Evolutionary conservation across 2,329 filamentous ascomycete species (phyloP).

Genomic region (Madurella mycetomatis): DNA sequence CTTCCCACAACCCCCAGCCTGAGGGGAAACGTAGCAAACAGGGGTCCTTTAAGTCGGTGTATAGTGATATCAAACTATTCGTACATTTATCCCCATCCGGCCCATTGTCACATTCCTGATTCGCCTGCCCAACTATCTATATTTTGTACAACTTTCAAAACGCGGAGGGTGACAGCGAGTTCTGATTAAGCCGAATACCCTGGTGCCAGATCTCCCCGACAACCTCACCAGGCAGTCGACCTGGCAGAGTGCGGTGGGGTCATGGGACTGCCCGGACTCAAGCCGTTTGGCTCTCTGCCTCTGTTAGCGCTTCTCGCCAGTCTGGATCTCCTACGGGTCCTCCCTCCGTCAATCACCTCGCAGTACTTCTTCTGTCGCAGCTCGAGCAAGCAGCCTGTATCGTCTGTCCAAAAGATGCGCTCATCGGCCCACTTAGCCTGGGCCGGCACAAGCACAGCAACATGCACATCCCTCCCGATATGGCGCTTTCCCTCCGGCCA

Average conservation of each 20-base stretch:
- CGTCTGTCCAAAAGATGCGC: conserved; percentile 16
- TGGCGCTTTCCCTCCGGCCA: conserved; percentile 10
- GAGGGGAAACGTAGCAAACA: background rate
- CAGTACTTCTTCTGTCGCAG: conserved; percentile 12
- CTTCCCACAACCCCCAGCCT: conserved; percentile 23
- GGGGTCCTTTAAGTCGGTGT: no score
- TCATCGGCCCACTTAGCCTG: conserved; percentile 11
- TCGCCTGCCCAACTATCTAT: no score
- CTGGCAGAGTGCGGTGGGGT: background rate
- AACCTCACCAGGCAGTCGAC: background rate
- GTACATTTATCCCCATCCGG: no score
- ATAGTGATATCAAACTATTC: no score
- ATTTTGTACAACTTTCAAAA: no score
- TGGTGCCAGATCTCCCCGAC: background rate
- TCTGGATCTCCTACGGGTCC: background rate
- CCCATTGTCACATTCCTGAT: no score
- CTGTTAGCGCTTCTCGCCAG: no score
- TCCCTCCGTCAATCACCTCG: conserved; percentile 6
- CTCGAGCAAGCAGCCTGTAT: background rate
- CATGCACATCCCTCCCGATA: conserved; percentile 12
- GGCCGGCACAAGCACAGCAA: conserved; percentile 16
- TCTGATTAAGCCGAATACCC: background rate
- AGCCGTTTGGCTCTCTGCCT: background rate
- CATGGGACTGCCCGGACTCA: background rate
- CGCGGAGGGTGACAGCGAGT: no score